These are phyloP conservation scores for Kodamaea ohmeri DNA, from an alignment of 1,139 yeast species.

Conservation along the genomic window DNA sequence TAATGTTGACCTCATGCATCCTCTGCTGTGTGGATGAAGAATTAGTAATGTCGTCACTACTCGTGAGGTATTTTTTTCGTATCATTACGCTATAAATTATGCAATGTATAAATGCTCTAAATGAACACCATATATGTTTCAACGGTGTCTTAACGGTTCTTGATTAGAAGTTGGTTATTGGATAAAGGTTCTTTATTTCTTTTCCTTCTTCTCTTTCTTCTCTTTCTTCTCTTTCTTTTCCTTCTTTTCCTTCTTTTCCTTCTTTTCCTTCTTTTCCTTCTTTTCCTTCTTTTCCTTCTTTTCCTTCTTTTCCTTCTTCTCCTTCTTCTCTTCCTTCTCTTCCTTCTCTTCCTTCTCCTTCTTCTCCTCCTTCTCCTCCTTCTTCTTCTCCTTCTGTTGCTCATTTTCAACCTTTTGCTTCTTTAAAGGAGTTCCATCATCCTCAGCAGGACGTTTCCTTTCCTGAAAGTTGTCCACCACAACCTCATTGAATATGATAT, in stretches of 20 bases:
- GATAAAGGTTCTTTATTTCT: neutral
- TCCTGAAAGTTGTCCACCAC: constrained; percentile 10
- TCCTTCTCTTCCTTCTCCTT: constrained; percentile 13
- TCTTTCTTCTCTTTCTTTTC: constrained; percentile 1
- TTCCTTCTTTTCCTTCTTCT: constrained; percentile 7
- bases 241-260: constrained; percentile 13
- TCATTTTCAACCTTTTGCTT: constrained; percentile 10
- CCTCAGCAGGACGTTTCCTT: constrained; percentile 2
- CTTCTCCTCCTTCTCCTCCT: constrained; percentile 13
- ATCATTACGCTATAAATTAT: no score
- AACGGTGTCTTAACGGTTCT: neutral
- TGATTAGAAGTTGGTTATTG: no score
- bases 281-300: constrained; percentile 14
- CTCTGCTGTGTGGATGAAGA: constrained; percentile 9
- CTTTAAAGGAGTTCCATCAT: neutral
- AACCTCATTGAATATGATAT: constrained; percentile 11
- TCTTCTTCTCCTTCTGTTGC: constrained; percentile 12
- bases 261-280: constrained; percentile 11
- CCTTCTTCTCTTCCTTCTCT: constrained; percentile 12
- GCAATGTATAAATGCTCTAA: constrained; percentile 2
- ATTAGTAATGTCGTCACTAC: neutral
- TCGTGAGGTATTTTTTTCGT: no score
- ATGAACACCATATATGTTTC: no score
- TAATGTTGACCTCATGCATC: constrained; percentile 22
- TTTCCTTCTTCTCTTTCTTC: neutral